Base-by-base conservation (phyloP, 441 rosid genomes). In the Arabidopsis lyrata region DNA sequence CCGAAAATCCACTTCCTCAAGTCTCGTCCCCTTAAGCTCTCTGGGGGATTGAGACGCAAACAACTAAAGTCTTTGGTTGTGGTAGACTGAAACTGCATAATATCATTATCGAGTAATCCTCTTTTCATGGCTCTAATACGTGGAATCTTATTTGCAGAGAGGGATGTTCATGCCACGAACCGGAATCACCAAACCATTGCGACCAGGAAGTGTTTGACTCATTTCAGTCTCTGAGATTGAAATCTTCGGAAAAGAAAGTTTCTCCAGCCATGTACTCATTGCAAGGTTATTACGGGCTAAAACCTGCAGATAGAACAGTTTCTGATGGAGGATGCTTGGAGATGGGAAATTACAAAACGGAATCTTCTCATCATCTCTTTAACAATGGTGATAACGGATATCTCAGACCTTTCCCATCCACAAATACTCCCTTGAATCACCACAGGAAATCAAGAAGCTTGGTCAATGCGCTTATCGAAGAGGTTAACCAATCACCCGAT, bases 381-480 rank as follows among this genome's bases (percentile, higher is more conserved):
- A 83, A 76, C 81, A 70, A 64, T 5, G 62, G 39, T 15, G 24
- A 44, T 24, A 76, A 36, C 45, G 78, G 70, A 18, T 75, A 69
- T 42, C 73, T 80, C 38, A 81, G 61, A 72, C 83, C 83, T n/a
- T 74, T 74, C 12, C 80, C 86, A 18, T 44, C 75, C 29, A 80
- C 81, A 11, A 73, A 71, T 61, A 61, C 72, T n/a, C 87, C 95
- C 15, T 53, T 86, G 35, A 81, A 76, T 73, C 81, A 29, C 54
- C 83, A 84, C 68, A 69, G 86, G 65, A 92, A 90, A 55, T 86
- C 93, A 3, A 90, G 82, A 83, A 95, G 94, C 76, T 68, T 82
- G 14, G 87, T 74, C 3, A 85, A 86, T 48, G 82, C 83, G 13
- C 70, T 83, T 32, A 27, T 80, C 16, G 86, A 83, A 0, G 88